phyloP scores from a whole-genome alignment of 2,329 filamentous ascomycete species.

The Clonostachys chloroleuca region DNA sequence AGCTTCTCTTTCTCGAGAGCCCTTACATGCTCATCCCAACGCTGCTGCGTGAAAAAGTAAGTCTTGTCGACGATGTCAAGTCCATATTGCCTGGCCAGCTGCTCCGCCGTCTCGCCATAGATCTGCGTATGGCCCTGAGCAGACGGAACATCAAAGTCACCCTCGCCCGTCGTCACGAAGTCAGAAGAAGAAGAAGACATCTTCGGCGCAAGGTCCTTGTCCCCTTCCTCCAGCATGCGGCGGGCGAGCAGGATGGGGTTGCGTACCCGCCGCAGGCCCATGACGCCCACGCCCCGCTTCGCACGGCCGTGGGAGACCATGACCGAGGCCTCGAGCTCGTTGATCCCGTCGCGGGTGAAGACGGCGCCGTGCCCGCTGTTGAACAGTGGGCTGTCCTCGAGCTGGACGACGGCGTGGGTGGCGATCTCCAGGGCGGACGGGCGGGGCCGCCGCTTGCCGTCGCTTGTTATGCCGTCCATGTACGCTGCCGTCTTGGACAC shows the following conservation, averaged over 20 bases:
- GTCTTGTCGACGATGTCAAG: slow-evolving; percentile 62
- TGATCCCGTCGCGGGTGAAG: slow-evolving; percentile 77
- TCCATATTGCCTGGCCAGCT: slow-evolving; percentile 63
- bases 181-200: background rate
- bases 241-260: slow-evolving; percentile 75
- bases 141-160: slow-evolving; percentile 38
- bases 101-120: slow-evolving; percentile 63
- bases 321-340: slow-evolving; percentile 81
- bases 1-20: slow-evolving; percentile 47
- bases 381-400: slow-evolving; percentile 80
- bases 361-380: slow-evolving; percentile 83
- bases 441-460: background rate
- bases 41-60: slow-evolving; percentile 75
- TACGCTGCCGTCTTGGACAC: slow-evolving; percentile 34
- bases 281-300: slow-evolving; percentile 76
- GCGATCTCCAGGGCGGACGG: slow-evolving; percentile 68
- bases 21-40: slow-evolving; percentile 73
- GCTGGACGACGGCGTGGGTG: slow-evolving; percentile 66
- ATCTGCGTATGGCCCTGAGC: slow-evolving; percentile 69
- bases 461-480: slow-evolving; percentile 29
- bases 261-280: slow-evolving; percentile 67
- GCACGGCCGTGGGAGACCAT: slow-evolving; percentile 73
- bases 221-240: slow-evolving; percentile 64
- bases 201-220: slow-evolving; percentile 46
- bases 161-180: slow-evolving; percentile 1